A percentile compares a stretch with the other conserved stretches of the same genome.
phyloP scores from a whole-genome alignment of 2,329 filamentous ascomycete genomes.

The Talaromyces islandicus region DNA sequence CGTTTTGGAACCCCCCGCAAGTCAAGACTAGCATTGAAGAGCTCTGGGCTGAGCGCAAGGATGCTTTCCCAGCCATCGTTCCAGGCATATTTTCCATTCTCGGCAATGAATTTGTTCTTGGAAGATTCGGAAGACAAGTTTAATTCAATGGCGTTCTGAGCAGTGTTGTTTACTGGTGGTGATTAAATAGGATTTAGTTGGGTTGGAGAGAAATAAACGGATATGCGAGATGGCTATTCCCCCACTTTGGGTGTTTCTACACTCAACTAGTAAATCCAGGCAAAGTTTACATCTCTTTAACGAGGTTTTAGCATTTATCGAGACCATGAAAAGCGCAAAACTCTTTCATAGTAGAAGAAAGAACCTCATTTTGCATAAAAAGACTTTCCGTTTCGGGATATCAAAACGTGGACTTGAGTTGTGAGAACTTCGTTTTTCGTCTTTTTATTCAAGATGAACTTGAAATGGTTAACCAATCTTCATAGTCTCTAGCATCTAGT shows the following conservation, averaged over 20 bases:
- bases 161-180: background rate
- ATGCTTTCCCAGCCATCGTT: constrained; percentile 3
- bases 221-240: background rate
- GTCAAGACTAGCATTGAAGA: constrained; percentile 1
- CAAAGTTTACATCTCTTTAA: background rate
- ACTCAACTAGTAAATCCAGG: background rate
- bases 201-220: background rate
- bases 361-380: background rate
- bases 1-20: background rate
- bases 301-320: background rate
- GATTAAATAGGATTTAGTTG: background rate
- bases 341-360: too few species aligned
- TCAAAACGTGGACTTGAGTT: background rate
- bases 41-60: background rate
- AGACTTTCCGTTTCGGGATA: too few species aligned
- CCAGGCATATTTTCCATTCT: background rate
- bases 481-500: background rate
- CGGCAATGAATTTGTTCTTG: background rate
- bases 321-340: background rate
- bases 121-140: background rate
- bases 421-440: background rate
- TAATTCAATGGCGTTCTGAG: background rate
- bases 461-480: background rate
- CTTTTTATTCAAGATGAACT: too few species aligned
- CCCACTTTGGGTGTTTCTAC: background rate